phyloP scores from a whole-genome alignment of 78 protist genomes.

The Acrasis kona region DNA sequence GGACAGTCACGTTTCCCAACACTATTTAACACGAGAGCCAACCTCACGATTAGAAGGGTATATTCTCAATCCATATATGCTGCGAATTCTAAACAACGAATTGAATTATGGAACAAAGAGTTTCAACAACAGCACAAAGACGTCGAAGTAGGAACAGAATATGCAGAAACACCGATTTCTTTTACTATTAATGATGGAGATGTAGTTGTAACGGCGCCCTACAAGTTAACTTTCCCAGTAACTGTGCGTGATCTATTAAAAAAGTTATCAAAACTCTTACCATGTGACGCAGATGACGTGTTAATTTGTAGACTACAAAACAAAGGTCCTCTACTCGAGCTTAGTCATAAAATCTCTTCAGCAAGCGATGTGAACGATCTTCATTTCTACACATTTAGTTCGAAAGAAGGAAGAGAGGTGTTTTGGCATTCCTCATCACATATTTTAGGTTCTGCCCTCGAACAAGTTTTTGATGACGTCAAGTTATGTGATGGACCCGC shows the following conservation, averaged over 20 bases:
- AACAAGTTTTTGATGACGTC: slow-evolving; percentile 44
- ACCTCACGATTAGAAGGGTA: no score
- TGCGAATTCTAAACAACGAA: no score
- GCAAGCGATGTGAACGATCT: background rate
- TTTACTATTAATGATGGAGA: background rate
- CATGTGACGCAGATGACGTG: no score
- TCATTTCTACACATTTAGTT: slow-evolving; percentile 36
- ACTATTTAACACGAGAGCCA: no score
- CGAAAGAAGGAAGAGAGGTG: slow-evolving; percentile 76
- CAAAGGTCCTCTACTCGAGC: background rate
- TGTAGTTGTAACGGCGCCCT: background rate
- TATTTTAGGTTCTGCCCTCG: slow-evolving; percentile 89
- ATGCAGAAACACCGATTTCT: background rate
- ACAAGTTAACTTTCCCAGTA: background rate
- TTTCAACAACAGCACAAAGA: no score
- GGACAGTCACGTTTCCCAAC: no score
- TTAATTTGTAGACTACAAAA: background rate
- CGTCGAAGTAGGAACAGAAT: background rate
- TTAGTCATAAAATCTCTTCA: background rate
- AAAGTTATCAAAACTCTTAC: no score
- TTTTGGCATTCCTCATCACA: slow-evolving; percentile 97
- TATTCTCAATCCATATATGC: no score
- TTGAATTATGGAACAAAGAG: no score
- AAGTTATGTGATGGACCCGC: slow-evolving; percentile 10
- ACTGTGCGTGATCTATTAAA: background rate